These are phyloP conservation scores for Phaseolus lunatus DNA, from an alignment of 306 rosid genomes.

Conservation along the genomic window DNA sequence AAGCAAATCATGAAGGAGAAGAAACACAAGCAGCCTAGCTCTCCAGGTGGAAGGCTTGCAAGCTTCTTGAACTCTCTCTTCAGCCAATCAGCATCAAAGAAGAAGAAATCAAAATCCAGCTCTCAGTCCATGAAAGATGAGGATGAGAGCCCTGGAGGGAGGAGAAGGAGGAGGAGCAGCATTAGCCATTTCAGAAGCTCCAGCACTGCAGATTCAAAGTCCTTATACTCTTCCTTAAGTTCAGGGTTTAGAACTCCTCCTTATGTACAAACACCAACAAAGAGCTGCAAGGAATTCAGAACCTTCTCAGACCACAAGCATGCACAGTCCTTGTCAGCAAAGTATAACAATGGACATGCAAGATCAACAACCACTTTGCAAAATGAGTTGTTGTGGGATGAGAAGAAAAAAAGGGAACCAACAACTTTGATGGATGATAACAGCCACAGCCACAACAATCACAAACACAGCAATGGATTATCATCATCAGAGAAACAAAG, in stretches of 20 bases:
- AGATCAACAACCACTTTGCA: conserved; percentile 50
- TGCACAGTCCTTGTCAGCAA: conserved; percentile 50
- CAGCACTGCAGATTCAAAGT: conserved; percentile 63
- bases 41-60: conserved; percentile 93
- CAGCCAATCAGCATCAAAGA: conserved; percentile 85
- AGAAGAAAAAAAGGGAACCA: conserved; percentile 56
- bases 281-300: conserved; percentile 74
- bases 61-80: conserved; percentile 94
- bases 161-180: conserved; percentile 85
- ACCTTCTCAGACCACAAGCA: conserved; percentile 67
- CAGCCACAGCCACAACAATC: conserved; percentile 29
- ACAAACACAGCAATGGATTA: conserved; percentile 35
- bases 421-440: conserved; percentile 50
- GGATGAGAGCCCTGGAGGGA: conserved; percentile 74
- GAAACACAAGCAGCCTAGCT: conserved; percentile 88
- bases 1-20: conserved; percentile 69
- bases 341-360: conserved; percentile 42
- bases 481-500: conserved; percentile 59
- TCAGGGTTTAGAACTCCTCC: conserved; percentile 89
- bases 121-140: conserved; percentile 81
- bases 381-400: conserved; percentile 56
- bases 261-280: conserved; percentile 70
- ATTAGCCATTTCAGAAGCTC: conserved; percentile 90
- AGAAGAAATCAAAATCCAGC: conserved; percentile 82
- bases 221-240: conserved; percentile 68